A percentile compares a stretch with the other conserved stretches of the same genome.
Evolutionary conservation across 495 filamentous ascomycete genomes (phyloP).

Genomic region (Aspergillus funiculosus): DNA sequence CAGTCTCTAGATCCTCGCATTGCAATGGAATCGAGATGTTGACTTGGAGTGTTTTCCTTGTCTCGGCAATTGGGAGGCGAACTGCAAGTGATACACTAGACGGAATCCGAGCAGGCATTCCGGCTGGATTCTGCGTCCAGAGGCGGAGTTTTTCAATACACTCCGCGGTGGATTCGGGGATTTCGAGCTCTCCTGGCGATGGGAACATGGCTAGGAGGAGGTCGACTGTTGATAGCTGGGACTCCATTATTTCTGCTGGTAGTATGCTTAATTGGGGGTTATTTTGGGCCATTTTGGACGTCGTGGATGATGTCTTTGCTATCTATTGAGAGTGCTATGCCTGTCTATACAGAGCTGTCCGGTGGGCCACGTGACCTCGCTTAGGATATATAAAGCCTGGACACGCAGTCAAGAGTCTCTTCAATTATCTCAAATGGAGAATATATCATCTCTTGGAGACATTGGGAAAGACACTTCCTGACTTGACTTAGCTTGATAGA

Average conservation of each 20-base stretch:
- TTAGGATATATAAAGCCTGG: no score
- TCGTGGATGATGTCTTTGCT: neutral
- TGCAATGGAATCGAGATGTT: conserved; percentile 34
- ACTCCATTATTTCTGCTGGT: conserved; percentile 28
- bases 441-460: no score
- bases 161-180: conserved; percentile 28
- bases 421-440: no score
- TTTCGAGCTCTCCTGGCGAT: conserved; percentile 30
- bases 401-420: no score
- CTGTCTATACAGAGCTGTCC: no score
- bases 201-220: conserved; percentile 37
- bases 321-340: no score
- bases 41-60: conserved; percentile 28
- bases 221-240: conserved; percentile 35
- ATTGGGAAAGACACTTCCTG: no score
- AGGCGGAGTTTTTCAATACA: conserved; percentile 29
- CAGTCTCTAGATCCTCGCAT: conserved; percentile 13
- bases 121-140: conserved; percentile 19
- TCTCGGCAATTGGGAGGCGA: conserved; percentile 23
- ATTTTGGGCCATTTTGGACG: conserved; percentile 18
- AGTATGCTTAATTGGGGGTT: conserved; percentile 16
- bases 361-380: no score
- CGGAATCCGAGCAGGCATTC: conserved; percentile 18
- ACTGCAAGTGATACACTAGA: conserved; percentile 25
- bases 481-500: no score